A percentile compares a stretch with the other conserved stretches of the same genome.
Conservation (phyloP, 345 rosid genomes). For the Corchorus olitorius region DNA sequence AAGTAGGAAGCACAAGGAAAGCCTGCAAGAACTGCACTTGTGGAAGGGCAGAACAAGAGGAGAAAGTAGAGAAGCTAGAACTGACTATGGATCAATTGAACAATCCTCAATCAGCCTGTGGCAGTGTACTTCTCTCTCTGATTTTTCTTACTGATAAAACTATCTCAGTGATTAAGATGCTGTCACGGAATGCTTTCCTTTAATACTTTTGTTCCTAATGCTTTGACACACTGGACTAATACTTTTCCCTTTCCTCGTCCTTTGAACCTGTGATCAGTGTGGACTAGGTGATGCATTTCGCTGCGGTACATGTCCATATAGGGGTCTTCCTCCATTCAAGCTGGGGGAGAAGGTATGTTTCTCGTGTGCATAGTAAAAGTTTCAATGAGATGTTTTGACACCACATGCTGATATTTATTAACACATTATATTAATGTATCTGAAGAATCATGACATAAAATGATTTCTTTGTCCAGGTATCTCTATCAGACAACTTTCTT, state of each 20-base stretch:
- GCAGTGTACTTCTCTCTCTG: slow-evolving; percentile 51
- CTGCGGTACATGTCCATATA: slow-evolving; percentile 91
- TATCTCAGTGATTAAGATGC: background rate
- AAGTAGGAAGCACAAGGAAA: slow-evolving; percentile 76
- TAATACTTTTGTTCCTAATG: background rate
- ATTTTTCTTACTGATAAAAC: background rate
- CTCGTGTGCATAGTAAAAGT: background rate
- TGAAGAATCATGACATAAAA: background rate
- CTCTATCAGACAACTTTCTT: slow-evolving; percentile 75
- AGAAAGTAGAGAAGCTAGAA: slow-evolving; percentile 71
- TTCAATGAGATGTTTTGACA: background rate
- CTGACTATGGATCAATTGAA: slow-evolving; percentile 70
- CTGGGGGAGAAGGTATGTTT: slow-evolving; percentile 84
- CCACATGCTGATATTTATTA: background rate
- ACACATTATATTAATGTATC: background rate
- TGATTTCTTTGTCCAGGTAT: slow-evolving; percentile 52
- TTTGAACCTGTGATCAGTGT: slow-evolving; percentile 48
- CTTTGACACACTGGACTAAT: background rate
- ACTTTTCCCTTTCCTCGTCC: background rate
- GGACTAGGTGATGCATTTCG: slow-evolving; percentile 98
- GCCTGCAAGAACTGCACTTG: slow-evolving; percentile 97
- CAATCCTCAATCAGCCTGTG: slow-evolving; percentile 96
- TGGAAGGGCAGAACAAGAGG: slow-evolving; percentile 97
- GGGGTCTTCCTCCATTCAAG: slow-evolving; percentile 88
- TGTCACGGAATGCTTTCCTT: background rate